Evolutionary conservation across 2,329 filamentous ascomycete genomes (phyloP), one percentile per base, ranked within the genome.

Genomic region (Penicillium sp.): DNA sequence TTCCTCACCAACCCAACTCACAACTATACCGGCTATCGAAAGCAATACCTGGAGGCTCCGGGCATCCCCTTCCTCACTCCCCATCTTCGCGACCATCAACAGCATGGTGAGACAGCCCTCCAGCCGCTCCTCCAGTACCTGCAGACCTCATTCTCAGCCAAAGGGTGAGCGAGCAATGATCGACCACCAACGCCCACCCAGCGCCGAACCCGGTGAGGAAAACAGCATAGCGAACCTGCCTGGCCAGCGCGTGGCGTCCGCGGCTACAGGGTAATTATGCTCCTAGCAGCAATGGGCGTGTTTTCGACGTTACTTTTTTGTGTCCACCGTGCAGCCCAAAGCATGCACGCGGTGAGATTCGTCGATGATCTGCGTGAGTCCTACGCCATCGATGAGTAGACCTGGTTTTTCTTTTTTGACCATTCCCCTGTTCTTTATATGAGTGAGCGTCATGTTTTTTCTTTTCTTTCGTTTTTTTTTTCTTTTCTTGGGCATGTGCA

Each of bases 41-140:
- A 60, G 19, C 51, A 58, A 13, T 65, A 64, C 50, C 36, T 47
- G 16, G 39, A 48, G 9, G 45, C 50, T 5, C 64, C 64, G 0
- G 67, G 66, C 3, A 57, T 68, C 15, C 67, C 67, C 1, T 69
- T 68, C 41, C 54, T 70, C 3, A 27, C 60, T 4, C 65, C 66
- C 2, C 66, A 70, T 50, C 41, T 65, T 34, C 50, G 53, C 11
- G 64, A 69, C 19, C 61, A 54, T 33, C 55, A 56, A 25, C 49
- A 57, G 32, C 41, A 51, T 11, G 63, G 62, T 11, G 51, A 58
- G 30, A 15, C 41, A 2, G 54, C 43, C 11, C 46, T 65, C 27
- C 56, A 58, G 16, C 50, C 55, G 11, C 39, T 66, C 28, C 52
- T 62, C n/a, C 52, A 54, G 31, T 50, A 51, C 20, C 40, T 63